These are phyloP conservation scores for Myrica gale DNA, from an alignment of 306 rosid species.

Conservation along the genomic window DNA sequence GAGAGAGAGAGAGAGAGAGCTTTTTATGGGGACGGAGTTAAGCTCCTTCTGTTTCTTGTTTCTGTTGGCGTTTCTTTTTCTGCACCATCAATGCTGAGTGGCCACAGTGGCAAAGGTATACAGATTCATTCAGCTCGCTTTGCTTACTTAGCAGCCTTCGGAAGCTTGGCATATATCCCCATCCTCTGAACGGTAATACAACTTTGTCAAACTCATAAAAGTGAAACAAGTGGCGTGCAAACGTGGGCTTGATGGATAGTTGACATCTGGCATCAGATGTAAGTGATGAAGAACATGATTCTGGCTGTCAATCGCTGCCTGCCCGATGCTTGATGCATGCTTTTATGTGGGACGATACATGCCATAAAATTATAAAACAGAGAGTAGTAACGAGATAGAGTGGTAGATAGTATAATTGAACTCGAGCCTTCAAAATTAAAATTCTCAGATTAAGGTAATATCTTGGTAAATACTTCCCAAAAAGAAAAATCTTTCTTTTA, in stretches of 20 bases:
- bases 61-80: slow-evolving; percentile 43
- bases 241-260: slow-evolving; percentile 13
- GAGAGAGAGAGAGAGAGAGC: slow-evolving; percentile 28
- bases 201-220: slow-evolving; percentile 17
- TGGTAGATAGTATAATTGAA: no score
- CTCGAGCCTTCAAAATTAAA: no score
- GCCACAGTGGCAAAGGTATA: slow-evolving; percentile 48
- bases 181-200: slow-evolving; percentile 36
- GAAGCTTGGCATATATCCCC: slow-evolving; percentile 38
- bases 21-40: slow-evolving; percentile 35
- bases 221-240: slow-evolving; percentile 30
- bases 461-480: no score
- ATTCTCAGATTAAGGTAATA: no score
- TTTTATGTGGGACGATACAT: no score
- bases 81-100: slow-evolving; percentile 58
- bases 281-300: background rate
- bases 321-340: background rate
- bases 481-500: no score
- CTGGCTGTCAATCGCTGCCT: background rate
- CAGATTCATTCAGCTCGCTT: slow-evolving; percentile 11
- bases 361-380: no score
- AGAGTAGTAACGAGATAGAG: no score
- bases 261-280: slow-evolving; percentile 33
- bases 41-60: slow-evolving; percentile 36
- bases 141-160: slow-evolving; percentile 27